These are phyloP conservation scores for Venturia effusa DNA, from an alignment of 2,329 filamentous ascomycete species.

Conservation along the genomic window DNA sequence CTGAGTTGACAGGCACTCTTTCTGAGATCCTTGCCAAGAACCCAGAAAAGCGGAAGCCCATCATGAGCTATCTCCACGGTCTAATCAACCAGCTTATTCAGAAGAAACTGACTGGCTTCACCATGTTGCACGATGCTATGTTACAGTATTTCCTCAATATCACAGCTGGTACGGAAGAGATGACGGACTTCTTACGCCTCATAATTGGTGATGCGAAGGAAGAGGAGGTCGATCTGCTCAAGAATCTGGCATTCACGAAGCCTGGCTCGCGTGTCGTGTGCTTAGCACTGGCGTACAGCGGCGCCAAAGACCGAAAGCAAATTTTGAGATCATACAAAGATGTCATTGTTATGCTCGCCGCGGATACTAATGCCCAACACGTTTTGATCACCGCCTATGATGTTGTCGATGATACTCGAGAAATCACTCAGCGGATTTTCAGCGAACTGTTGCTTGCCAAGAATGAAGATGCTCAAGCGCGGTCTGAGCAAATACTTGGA, in stretches of 20 bases:
- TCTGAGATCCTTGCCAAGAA: constrained; percentile 61
- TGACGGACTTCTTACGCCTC: constrained; percentile 77
- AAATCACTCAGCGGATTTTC: constrained; percentile 77
- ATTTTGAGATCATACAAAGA: constrained; percentile 86
- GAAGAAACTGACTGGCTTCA: constrained; percentile 95
- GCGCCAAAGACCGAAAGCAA: constrained; percentile 84
- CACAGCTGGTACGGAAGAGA: constrained; percentile 66
- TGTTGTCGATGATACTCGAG: constrained; percentile 86
- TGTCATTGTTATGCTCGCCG: constrained; percentile 73
- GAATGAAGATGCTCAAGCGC: constrained; percentile 30
- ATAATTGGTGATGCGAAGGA: constrained; percentile 78
- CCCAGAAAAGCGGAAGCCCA: constrained; percentile 76
- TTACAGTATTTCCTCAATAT: constrained; percentile 85
- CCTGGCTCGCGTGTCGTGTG: constrained; percentile 75
- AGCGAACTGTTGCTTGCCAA: constrained; percentile 63
- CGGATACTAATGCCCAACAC: constrained; percentile 65
- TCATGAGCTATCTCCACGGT: constrained; percentile 75
- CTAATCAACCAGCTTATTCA: constrained; percentile 89
- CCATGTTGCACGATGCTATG: constrained; percentile 97
- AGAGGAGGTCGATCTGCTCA: constrained; percentile 66
- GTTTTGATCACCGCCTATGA: constrained; percentile 81
- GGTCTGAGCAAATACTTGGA: constrained; percentile 52
- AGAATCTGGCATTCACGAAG: constrained; percentile 93
- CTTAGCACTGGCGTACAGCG: constrained; percentile 71
- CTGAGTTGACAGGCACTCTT: constrained; percentile 48